A percentile compares a stretch with the other conserved stretches of the same genome.
Conservation (phyloP, 2,329 filamentous ascomycete genomes). For the Ophiostoma novo-ulmi region DNA sequence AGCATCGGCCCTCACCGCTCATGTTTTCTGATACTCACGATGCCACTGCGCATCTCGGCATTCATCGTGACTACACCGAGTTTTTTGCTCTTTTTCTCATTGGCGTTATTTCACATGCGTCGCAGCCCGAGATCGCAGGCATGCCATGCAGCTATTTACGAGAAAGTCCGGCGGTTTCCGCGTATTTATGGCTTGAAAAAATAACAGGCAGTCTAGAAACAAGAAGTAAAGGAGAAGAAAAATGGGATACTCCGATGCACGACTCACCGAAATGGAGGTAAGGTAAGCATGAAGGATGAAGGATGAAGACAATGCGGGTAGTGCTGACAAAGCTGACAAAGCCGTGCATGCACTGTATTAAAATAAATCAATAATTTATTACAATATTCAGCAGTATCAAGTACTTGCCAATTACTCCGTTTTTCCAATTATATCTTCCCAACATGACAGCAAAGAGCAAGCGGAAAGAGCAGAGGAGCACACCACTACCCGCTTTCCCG, state of each 20-base stretch:
- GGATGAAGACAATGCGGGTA: background rate
- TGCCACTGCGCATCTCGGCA: background rate
- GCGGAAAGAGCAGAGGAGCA: background rate
- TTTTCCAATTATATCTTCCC: background rate
- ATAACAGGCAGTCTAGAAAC: too few relatives aligned
- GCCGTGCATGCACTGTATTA: background rate
- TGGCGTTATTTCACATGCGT: background rate
- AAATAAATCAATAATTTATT: background rate
- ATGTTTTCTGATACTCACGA: background rate
- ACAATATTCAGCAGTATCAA: background rate
- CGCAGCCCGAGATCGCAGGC: background rate
- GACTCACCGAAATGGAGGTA: background rate
- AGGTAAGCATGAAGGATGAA: background rate
- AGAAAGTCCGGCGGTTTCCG: background rate
- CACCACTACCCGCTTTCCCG: background rate
- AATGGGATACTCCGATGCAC: too few relatives aligned
- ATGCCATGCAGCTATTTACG: background rate
- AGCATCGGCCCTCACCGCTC: slow-evolving; percentile 6
- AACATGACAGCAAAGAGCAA: background rate
- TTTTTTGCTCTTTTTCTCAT: background rate
- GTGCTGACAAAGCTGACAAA: background rate
- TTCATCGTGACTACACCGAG: slow-evolving; percentile 5
- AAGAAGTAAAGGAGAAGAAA: too few relatives aligned
- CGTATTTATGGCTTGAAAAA: background rate
- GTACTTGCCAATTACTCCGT: background rate